phyloP scores from a whole-genome alignment of 495 filamentous ascomycete genomes.

The Aspergillus funiculosus region DNA sequence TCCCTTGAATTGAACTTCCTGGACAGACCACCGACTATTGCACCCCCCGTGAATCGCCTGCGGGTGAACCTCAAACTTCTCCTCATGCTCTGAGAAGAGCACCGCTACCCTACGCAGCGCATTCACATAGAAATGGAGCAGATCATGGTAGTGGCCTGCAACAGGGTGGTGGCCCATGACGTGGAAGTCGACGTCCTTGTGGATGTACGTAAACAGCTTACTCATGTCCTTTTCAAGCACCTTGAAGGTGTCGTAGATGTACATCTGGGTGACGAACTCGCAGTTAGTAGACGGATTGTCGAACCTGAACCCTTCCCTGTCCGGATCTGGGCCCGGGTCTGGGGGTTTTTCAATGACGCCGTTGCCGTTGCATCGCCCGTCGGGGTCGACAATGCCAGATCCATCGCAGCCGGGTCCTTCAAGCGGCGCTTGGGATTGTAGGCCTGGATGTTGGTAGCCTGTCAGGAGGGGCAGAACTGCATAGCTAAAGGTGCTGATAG shows the following conservation, averaged over 20 bases:
- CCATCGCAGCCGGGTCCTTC: conserved; percentile 13
- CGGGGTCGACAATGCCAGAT: conserved; percentile 11
- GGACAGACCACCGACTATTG: conserved; percentile 30
- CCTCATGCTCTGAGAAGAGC: conserved; percentile 27
- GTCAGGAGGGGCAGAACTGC: background rate
- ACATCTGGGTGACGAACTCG: conserved; percentile 30
- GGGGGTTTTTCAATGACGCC: conserved; percentile 15
- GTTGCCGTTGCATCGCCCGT: conserved; percentile 13
- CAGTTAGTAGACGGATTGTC: conserved; percentile 34
- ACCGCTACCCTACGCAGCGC: conserved; percentile 31
- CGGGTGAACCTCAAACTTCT: conserved; percentile 33
- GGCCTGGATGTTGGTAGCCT: background rate
- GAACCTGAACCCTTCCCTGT: conserved; percentile 31
- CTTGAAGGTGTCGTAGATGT: conserved; percentile 38
- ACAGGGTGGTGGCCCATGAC: conserved; percentile 35
- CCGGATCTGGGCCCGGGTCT: conserved; percentile 13
- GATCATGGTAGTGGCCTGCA: conserved; percentile 31
- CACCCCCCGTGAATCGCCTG: conserved; percentile 34
- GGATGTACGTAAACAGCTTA: conserved; percentile 31
- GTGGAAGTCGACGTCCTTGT: conserved; percentile 33
- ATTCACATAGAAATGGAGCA: conserved; percentile 38
- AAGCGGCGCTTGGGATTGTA: conserved; percentile 4
- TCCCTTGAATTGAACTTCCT: conserved; percentile 32
- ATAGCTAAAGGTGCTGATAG: background rate
- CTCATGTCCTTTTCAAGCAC: conserved; percentile 34